Evolutionary conservation across 108 stramenopile species (phyloP), one percentile per base, ranked within the genome.

Genomic region (Skeletonema grethae): DNA sequence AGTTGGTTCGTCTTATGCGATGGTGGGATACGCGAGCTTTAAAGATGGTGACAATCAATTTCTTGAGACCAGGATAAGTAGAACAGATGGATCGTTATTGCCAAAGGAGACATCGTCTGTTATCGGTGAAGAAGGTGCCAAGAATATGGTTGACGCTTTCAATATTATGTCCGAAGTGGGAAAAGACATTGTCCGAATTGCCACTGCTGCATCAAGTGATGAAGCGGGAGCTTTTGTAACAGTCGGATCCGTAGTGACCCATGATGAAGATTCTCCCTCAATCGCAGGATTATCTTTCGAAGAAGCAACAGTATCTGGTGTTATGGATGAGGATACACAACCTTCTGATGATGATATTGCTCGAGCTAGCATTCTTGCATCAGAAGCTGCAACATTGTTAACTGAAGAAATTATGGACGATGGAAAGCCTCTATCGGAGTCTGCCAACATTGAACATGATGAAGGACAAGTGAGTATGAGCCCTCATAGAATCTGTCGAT

Each of bases 341-440:
- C 35, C 58, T 10, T 75, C 83, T 11, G 72, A 46, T 20, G 80
- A 70, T 8, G 72, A 63, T 30, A 36, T 43, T 24, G 30, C 34
- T 16, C 36, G 69, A 11, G 74, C 68, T 4, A 70, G 45, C 3
- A 65, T 76, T 36, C 74, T 79, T 57, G 85, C 92, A 41, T 86
- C 86, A 7, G 66, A 82, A 41, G 81, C 82, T 24, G 90, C 92
- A 15, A 59, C 61, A 0, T 72, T 88, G 10, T 20, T 91, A 41
- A 77, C 75, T 20, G 56, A 90, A 31, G 92, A 94, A 78, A 65
- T 94, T 11, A 73, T 94, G 45, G 92, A 94, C 77, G 90, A 94
- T 67, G 92, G 92, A 10, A 85, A 69, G 48, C 82, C 77, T 24
- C 35, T 85, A 4, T 10, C 30, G 7, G 0, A 58, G 4, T 16